phyloP scores from a whole-genome alignment of 768 basidiomycete species.

The Phylloporus arenicola region DNA sequence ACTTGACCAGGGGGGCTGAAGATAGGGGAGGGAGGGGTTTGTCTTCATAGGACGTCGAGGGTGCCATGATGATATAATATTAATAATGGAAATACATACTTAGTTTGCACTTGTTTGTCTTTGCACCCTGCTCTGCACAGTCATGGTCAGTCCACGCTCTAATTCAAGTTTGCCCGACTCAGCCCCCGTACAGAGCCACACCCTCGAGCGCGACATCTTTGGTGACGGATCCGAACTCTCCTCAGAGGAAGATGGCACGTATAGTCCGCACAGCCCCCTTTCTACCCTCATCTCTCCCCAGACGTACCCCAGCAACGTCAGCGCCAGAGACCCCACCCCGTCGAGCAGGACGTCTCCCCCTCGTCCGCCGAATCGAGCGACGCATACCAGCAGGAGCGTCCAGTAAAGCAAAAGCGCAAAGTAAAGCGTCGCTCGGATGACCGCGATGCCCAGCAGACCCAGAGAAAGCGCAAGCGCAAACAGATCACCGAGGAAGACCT shows the following conservation, averaged over 20 bases:
- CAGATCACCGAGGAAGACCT: constrained; percentile 61
- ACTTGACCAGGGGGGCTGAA: constrained; percentile 6
- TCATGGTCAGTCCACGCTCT: constrained; percentile 11
- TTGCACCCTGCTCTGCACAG: background rate
- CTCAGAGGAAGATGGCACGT: constrained; percentile 55
- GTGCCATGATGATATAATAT: too few relatives aligned
- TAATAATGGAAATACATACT: too few relatives aligned
- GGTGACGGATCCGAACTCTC: constrained; percentile 85
- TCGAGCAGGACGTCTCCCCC: constrained; percentile 32
- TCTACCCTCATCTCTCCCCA: constrained; percentile 18
- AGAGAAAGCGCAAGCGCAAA: constrained; percentile 56
- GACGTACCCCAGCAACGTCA: constrained; percentile 41
- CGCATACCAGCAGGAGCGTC: constrained; percentile 44
- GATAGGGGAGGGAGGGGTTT: constrained; percentile 18
- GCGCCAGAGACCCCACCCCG: constrained; percentile 28
- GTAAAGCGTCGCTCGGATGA: constrained; percentile 39
- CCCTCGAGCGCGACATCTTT: constrained; percentile 70
- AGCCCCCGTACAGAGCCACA: constrained; percentile 8
- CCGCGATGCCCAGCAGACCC: constrained; percentile 27
- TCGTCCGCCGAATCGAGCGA: constrained; percentile 44
- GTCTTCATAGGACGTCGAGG: too few relatives aligned
- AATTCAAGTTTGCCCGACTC: background rate
- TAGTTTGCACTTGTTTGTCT: constrained; percentile 12
- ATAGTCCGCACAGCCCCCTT: background rate
- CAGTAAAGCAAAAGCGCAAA: constrained; percentile 21